A percentile compares a stretch with the other conserved stretches of the same genome.
These are phyloP conservation scores for Amphichorda felina DNA, from an alignment of 2,329 filamentous ascomycete genomes.

Conservation along the genomic window DNA sequence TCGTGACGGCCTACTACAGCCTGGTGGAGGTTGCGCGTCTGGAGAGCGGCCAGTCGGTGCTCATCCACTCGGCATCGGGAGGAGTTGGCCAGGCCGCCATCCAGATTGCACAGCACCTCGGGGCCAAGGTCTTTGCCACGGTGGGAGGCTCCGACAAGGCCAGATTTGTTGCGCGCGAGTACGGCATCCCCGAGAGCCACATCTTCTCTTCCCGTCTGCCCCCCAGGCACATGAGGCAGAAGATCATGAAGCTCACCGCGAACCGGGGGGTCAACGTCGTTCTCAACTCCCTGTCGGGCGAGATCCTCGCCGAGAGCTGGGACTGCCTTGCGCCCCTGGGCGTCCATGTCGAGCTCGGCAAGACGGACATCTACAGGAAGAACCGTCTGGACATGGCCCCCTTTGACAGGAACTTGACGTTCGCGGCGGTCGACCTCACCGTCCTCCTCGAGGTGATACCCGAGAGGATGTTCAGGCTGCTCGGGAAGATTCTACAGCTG, in stretches of 20 bases:
- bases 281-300: constrained; percentile 34
- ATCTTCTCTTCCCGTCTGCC: constrained; percentile 12
- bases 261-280: constrained; percentile 57
- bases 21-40: constrained; percentile 13
- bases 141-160: constrained; percentile 14
- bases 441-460: constrained; percentile 28
- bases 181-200: constrained; percentile 15
- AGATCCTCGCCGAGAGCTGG: constrained; percentile 25
- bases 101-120: constrained; percentile 8
- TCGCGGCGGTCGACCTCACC: constrained; percentile 32
- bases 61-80: constrained; percentile 16
- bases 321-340: constrained; percentile 21
- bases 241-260: constrained; percentile 13
- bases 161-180: constrained; percentile 12
- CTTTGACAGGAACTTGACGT: constrained; percentile 33
- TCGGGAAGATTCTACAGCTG: background rate
- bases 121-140: constrained; percentile 14
- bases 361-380: constrained; percentile 18
- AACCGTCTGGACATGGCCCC: constrained; percentile 30
- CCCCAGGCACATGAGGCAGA: constrained; percentile 8
- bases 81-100: constrained; percentile 15
- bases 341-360: constrained; percentile 22
- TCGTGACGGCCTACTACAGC: constrained; percentile 5
- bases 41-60: constrained; percentile 13
- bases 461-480: constrained; percentile 10